Evolutionary conservation across 2,329 filamentous ascomycete species (phyloP).

Genomic region (Colletotrichum sojae): DNA sequence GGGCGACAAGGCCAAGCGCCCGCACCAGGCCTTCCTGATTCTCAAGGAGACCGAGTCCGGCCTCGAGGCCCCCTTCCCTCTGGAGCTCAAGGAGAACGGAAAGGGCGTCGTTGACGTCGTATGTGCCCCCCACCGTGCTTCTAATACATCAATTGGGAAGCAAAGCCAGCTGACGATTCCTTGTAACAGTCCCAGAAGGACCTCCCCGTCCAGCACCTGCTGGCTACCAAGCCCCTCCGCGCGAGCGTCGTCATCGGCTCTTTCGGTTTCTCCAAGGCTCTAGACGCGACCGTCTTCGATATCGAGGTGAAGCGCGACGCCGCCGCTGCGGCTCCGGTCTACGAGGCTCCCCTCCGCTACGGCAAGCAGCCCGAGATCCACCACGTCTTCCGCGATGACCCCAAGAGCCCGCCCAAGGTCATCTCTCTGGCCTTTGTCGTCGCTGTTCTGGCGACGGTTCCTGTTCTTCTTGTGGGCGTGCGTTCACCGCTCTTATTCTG

Average conservation of each 20-base stretch:
- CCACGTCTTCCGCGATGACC: slow-evolving; percentile 88
- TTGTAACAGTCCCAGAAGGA: slow-evolving; percentile 83
- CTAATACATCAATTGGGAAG: slow-evolving; percentile 1
- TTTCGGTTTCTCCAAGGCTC: slow-evolving; percentile 81
- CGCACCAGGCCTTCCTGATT: slow-evolving; percentile 94
- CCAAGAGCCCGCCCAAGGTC: slow-evolving; percentile 83
- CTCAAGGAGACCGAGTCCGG: slow-evolving; percentile 80
- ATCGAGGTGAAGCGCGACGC: slow-evolving; percentile 77
- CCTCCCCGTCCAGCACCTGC: slow-evolving; percentile 85
- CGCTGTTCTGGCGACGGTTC: slow-evolving; percentile 80
- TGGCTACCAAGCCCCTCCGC: slow-evolving; percentile 75
- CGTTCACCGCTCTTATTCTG: slow-evolving; percentile 48
- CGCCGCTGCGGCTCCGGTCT: slow-evolving; percentile 69
- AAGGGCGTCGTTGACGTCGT: slow-evolving; percentile 90
- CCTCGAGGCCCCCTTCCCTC: slow-evolving; percentile 88
- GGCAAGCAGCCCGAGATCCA: slow-evolving; percentile 87
- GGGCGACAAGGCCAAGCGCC: slow-evolving; percentile 82
- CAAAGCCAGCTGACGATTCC: slow-evolving; percentile 46
- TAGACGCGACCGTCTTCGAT: slow-evolving; percentile 80
- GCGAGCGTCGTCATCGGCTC: slow-evolving; percentile 90
- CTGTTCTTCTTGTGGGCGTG: slow-evolving; percentile 79
- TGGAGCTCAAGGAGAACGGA: slow-evolving; percentile 88
- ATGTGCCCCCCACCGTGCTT: slow-evolving; percentile 53
- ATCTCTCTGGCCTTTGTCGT: slow-evolving; percentile 84
- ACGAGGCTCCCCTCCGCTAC: slow-evolving; percentile 83